Evolutionary conservation across 2,329 filamentous ascomycete genomes (phyloP).

Genomic region (Eutypella sp.): DNA sequence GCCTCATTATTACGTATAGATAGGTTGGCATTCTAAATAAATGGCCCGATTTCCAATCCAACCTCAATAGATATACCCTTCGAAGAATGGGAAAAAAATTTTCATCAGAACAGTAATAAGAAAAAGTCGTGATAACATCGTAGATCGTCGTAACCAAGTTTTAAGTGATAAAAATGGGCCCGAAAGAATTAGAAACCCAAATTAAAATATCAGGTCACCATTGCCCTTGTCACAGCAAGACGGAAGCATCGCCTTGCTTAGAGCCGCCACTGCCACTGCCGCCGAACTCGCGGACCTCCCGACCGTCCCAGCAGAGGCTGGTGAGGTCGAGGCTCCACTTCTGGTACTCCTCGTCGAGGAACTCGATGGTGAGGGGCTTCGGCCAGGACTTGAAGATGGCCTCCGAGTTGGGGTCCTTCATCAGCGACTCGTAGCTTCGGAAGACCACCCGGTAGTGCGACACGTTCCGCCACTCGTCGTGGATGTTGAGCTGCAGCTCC

Average conservation of each 20-base stretch:
- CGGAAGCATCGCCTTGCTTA: background rate
- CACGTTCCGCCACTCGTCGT: background rate
- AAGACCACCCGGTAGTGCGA: background rate
- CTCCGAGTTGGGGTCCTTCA: background rate
- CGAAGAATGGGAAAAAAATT: no score
- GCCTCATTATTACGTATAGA: no score
- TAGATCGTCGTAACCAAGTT: background rate
- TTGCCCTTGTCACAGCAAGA: background rate
- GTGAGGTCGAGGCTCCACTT: background rate
- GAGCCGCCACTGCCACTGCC: background rate
- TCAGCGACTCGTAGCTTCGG: background rate
- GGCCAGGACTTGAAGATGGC: background rate
- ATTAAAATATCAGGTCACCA: no score
- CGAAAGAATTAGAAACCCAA: no score
- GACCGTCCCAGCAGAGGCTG: background rate
- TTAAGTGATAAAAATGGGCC: no score
- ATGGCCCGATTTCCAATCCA: no score
- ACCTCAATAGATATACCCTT: no score
- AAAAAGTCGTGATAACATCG: background rate
- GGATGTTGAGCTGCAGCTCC: background rate
- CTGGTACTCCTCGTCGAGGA: background rate
- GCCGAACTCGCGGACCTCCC: background rate
- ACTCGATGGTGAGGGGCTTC: slow-evolving; percentile 1
- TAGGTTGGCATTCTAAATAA: no score
- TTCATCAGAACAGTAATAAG: no score